Evolutionary conservation across 805 yeast genomes (phyloP).

Genomic region (Metschnikowia peoriensis): DNA sequence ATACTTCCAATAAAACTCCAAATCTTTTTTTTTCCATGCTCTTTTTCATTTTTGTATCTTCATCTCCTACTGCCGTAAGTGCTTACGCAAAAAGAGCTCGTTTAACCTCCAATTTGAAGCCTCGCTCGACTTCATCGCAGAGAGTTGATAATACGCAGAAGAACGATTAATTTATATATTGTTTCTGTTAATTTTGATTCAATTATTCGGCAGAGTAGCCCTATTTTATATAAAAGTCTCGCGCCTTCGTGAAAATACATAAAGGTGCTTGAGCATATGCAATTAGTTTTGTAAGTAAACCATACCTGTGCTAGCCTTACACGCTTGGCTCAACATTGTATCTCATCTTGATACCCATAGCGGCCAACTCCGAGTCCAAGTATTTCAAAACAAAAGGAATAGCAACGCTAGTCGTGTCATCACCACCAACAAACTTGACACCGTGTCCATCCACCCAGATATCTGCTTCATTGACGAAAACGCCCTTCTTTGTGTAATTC

Average conservation of each 20-base stretch:
- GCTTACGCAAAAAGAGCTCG: too few relatives aligned
- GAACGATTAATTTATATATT: not conserved
- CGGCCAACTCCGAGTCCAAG: slow-evolving; percentile 90
- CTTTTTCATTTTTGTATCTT: too few relatives aligned
- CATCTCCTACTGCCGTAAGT: too few relatives aligned
- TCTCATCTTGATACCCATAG: slow-evolving; percentile 95
- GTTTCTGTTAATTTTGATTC: not conserved
- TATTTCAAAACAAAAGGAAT: slow-evolving; percentile 95
- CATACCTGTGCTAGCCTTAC: not conserved
- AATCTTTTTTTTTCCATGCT: too few relatives aligned
- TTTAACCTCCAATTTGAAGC: too few relatives aligned
- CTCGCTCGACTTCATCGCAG: too few relatives aligned
- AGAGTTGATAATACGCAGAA: too few relatives aligned
- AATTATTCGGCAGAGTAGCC: not conserved
- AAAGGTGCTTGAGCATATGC: slow-evolving; percentile 6
- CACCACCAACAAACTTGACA: slow-evolving; percentile 86
- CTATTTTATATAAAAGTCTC: not conserved
- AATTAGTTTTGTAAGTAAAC: slow-evolving; percentile 5
- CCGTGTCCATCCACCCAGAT: slow-evolving; percentile 99
- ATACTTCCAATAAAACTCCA: too few relatives aligned
- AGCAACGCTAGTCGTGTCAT: slow-evolving; percentile 90
- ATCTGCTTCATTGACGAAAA: slow-evolving; percentile 61
- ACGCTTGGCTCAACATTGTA: slow-evolving; percentile 72
- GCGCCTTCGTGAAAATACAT: not conserved
- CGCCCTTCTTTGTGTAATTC: slow-evolving; percentile 45